Percentiles rank a stretch among this genome's conserved stretches.
phyloP scores from a whole-genome alignment of 176 grass and related monocot species.

The Rhipidocladum racemiflorum region DNA sequence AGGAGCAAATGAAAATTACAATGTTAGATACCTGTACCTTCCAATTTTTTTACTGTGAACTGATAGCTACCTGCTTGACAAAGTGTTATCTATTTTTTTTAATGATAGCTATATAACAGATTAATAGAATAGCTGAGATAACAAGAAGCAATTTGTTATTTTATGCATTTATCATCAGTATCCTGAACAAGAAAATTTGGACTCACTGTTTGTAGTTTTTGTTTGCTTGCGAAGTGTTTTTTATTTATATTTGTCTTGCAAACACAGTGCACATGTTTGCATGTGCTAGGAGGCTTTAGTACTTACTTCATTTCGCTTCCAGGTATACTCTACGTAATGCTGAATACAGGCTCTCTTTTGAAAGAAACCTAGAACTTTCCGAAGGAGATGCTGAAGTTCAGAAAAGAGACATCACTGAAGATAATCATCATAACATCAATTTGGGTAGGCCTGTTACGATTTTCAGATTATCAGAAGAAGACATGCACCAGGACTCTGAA shows the following conservation, averaged over 20 bases:
- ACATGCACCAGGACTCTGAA: conserved; percentile 13
- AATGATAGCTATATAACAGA: background rate
- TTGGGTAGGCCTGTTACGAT: conserved; percentile 45
- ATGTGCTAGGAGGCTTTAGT: background rate
- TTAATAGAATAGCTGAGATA: background rate
- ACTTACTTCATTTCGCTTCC: conserved; percentile 28
- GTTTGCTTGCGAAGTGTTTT: conserved; percentile 1
- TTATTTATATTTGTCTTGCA: conserved; percentile 10
- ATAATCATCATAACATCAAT: conserved; percentile 39
- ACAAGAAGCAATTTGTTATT: background rate
- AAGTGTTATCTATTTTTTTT: background rate
- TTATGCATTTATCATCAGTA: conserved; percentile 6
- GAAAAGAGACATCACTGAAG: conserved; percentile 43
- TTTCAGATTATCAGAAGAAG: conserved; percentile 58
- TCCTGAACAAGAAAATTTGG: background rate
- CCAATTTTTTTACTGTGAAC: background rate
- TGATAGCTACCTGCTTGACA: background rate
- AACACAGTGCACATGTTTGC: background rate
- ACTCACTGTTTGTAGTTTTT: background rate
- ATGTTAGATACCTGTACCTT: background rate
- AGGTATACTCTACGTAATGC: conserved; percentile 92
- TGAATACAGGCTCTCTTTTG: conserved; percentile 88
- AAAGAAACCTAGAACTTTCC: conserved; percentile 80
- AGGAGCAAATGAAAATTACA: background rate
- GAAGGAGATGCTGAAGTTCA: conserved; percentile 54